A percentile compares a stretch with the other conserved stretches of the same genome.
Evolutionary conservation across 495 filamentous ascomycete genomes (phyloP).

Genomic region (Penicillium goetzii): DNA sequence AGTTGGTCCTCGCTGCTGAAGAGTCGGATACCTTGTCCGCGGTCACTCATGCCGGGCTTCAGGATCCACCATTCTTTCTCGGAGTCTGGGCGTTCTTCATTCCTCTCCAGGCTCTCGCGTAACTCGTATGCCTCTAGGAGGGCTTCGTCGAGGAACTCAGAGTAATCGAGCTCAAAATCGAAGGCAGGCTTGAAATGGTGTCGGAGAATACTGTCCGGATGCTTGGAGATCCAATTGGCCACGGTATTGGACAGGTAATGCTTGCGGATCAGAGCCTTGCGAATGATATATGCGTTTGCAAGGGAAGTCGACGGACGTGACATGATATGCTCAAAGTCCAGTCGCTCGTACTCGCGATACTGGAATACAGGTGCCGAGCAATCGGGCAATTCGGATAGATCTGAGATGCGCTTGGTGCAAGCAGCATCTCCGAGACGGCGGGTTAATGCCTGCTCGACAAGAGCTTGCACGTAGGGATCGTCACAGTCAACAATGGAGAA

Average conservation of each 20-base stretch:
- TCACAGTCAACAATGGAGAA: conserved; percentile 83
- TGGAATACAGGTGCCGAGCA: conserved; percentile 64
- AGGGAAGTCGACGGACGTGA: conserved; percentile 61
- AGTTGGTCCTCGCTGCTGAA: conserved; percentile 84
- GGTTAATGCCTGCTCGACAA: conserved; percentile 73
- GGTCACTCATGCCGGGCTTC: conserved; percentile 96
- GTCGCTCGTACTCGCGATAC: conserved; percentile 81
- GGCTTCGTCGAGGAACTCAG: conserved; percentile 94
- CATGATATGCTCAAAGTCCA: conserved; percentile 78
- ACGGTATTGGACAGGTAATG: conserved; percentile 86
- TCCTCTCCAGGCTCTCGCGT: conserved; percentile 70
- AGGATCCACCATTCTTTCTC: conserved; percentile 95
- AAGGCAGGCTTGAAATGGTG: conserved; percentile 72
- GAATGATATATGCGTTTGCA: conserved; percentile 85
- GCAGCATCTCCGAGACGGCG: conserved; percentile 56
- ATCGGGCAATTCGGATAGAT: conserved; percentile 48
- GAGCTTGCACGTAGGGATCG: conserved; percentile 81
- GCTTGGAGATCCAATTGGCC: conserved; percentile 77
- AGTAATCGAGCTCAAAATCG: conserved; percentile 92
- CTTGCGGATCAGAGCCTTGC: conserved; percentile 96
- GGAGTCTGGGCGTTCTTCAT: conserved; percentile 49
- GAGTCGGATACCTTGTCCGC: conserved; percentile 87
- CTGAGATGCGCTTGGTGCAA: conserved; percentile 48
- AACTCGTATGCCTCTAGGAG: conserved; percentile 87
- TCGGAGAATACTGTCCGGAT: conserved; percentile 69